These are phyloP conservation scores for Phytopythium boreale DNA, from an alignment of 352 stramenopile species.

Conservation along the genomic window DNA sequence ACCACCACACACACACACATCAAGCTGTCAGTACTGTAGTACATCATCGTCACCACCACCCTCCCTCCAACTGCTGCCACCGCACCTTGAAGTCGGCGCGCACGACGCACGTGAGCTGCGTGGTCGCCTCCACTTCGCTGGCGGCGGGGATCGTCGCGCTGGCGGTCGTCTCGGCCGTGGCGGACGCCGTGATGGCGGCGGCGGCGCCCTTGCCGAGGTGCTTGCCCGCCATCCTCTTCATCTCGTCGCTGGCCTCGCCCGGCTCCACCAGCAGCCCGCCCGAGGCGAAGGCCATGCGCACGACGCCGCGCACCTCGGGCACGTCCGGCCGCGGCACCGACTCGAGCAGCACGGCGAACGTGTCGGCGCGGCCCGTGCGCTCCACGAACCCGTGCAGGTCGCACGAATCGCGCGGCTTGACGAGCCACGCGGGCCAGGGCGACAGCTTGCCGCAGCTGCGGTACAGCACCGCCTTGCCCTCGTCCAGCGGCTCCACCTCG, in stretches of 20 bases:
- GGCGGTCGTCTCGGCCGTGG: slow-evolving; percentile 1
- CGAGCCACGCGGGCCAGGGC: slow-evolving; percentile 74
- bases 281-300: slow-evolving; percentile 72
- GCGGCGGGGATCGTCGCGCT: background rate
- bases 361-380: slow-evolving; percentile 56
- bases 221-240: slow-evolving; percentile 2
- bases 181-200: slow-evolving; percentile 1
- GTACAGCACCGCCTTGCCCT: slow-evolving; percentile 62
- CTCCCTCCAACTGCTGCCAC: background rate
- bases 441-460: slow-evolving; percentile 65
- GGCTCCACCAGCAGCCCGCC: slow-evolving; percentile 71
- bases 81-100: slow-evolving; percentile 55
- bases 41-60: background rate
- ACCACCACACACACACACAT: background rate
- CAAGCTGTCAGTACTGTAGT: background rate
- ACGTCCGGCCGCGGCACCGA: slow-evolving; percentile 65
- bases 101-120: slow-evolving; percentile 52
- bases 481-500: slow-evolving; percentile 66
- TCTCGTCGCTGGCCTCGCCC: slow-evolving; percentile 18
- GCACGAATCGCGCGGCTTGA: slow-evolving; percentile 77
- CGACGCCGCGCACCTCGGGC: slow-evolving; percentile 59
- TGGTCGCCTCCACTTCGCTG: slow-evolving; percentile 14
- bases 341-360: slow-evolving; percentile 65
- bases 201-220: slow-evolving; percentile 3
- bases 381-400: slow-evolving; percentile 79